Evolutionary conservation across 2,329 filamentous ascomycete genomes (phyloP), one percentile per base, ranked within the genome.

Genomic region (Hortaea werneckii): DNA sequence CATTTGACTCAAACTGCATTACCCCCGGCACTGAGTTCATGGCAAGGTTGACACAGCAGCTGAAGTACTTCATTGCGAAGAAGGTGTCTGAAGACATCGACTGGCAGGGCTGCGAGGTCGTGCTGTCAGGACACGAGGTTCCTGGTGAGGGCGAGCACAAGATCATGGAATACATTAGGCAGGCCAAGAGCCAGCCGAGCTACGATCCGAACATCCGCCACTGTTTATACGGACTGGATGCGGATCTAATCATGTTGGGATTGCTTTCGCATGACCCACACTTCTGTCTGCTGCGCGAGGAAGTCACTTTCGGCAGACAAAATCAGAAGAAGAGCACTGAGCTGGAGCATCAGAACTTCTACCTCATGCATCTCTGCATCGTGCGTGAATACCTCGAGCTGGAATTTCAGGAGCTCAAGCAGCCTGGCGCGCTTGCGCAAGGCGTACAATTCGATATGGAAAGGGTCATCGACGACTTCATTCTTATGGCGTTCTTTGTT

Each of bases 111-210:
- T 92, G 94, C 54, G 89, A 96, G 63, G 83, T 98, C 57, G 88
- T 98, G 44, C 77, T 98, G 48, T 98, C 92, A 5, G 92, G 94
- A 45, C 94, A 98, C 63, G 94, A 98, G 67, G 90, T 96, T 27
- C 92, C 92, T 5, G 92, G 92, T 58, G 94, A 98, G 69, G 92
- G 92, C 58, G 92, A 98, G 68, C 92, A 98, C 74, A 98, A 98
- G 72, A 95, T 98, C 68, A 98, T 98, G 92, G 94, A 98, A 68
- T 98, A 98, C 67, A 98, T 98, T 66, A 85, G 92, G 57, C 87
- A 94, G 67, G 87, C 92, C 51, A 96, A 96, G 74, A 88, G 90
- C 41, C 92, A 98, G 67, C 86, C 86, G 2, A 80, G 83, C 52
- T 98, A 98, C 67, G 83, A 95, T 65, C 78, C 87, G 42, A 96